Conservation (phyloP, 352 stramenopile species). For the Pythium monospermum region DNA sequence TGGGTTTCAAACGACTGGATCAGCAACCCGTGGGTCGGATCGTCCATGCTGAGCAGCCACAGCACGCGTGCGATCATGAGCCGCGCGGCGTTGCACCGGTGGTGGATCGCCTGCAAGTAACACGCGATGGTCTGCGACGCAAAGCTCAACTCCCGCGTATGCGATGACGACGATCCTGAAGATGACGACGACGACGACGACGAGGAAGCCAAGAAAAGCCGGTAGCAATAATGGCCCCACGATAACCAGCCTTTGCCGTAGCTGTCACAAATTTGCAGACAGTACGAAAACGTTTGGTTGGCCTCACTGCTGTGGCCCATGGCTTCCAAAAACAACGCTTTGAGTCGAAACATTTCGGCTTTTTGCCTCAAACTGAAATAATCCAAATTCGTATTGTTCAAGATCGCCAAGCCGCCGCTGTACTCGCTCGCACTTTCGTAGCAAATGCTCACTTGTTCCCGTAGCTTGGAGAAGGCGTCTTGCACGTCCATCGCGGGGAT, state of each 20-base stretch:
- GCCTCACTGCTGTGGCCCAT: constrained; percentile 74
- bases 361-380: constrained; percentile 91
- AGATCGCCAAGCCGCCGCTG: constrained; percentile 83
- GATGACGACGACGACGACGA: constrained; percentile 1
- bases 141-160: constrained; percentile 47
- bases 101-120: constrained; percentile 91
- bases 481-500: constrained; percentile 91
- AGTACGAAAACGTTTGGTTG: constrained; percentile 89
- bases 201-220: constrained; percentile 66
- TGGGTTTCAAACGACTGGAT: constrained; percentile 92
- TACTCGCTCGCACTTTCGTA: constrained; percentile 87
- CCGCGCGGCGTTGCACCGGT: constrained; percentile 83
- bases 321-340: constrained; percentile 86
- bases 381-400: constrained; percentile 93
- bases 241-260: constrained; percentile 94
- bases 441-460: constrained; percentile 92
- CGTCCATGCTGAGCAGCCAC: constrained; percentile 88
- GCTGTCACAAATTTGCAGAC: constrained; percentile 88
- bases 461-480: constrained; percentile 90
- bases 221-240: constrained; percentile 91
- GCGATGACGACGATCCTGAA: too few relatives aligned
- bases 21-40: constrained; percentile 51
- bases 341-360: constrained; percentile 90
- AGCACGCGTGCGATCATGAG: constrained; percentile 90
- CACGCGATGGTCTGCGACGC: constrained; percentile 90